phyloP scores from a whole-genome alignment of 805 yeast genomes.

The Candida pseudoglaebosa region DNA sequence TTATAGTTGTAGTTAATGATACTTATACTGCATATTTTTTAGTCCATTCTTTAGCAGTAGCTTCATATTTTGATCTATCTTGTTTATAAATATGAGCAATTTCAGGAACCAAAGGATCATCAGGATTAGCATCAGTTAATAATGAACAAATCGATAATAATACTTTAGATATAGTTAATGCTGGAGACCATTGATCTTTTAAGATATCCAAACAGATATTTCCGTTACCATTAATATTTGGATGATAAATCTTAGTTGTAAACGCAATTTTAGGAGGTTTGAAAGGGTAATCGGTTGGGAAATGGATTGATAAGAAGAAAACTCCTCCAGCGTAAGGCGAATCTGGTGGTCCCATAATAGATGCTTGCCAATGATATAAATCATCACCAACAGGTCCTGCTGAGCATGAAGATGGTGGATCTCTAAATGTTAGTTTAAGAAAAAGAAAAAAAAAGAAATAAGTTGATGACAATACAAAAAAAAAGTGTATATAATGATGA shows the following conservation, averaged over 20 bases:
- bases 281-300: conserved; percentile 99
- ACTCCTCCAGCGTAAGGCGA: conserved; percentile 89
- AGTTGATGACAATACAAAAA: neutral
- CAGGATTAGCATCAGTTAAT: conserved; percentile 97
- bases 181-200: conserved; percentile 99
- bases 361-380: conserved; percentile 98
- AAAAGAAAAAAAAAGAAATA: neutral
- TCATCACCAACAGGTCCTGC: conserved; percentile 99
- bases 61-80: conserved; percentile 90
- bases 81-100: conserved; percentile 95
- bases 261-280: conserved; percentile 90
- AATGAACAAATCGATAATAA: conserved; percentile 91
- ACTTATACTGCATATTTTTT: conserved; percentile 87
- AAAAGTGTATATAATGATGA: neutral
- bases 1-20: neutral
- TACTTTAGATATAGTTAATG: conserved; percentile 92
- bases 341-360: conserved; percentile 98
- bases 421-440: conserved; percentile 47
- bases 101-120: conserved; percentile 98
- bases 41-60: conserved; percentile 98
- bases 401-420: conserved; percentile 97
- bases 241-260: conserved; percentile 95
- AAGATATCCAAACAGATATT: conserved; percentile 94
- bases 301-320: conserved; percentile 90
- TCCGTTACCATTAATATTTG: conserved; percentile 94